These are phyloP conservation scores for Graphium sp. DNA, from an alignment of 2,329 filamentous ascomycete genomes.

Conservation along the genomic window DNA sequence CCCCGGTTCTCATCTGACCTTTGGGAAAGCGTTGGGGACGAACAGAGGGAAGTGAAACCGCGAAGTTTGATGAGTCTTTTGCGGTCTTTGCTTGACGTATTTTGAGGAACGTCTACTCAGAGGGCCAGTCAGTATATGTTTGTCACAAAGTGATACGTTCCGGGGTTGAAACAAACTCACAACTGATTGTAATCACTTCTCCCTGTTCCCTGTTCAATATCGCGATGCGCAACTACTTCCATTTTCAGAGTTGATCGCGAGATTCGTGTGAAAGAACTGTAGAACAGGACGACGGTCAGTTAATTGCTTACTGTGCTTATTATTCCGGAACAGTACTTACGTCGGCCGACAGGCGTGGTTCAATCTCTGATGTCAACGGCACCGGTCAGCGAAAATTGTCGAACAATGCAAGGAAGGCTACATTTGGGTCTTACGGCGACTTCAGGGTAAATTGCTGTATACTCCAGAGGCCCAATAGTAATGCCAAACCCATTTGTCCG, in stretches of 20 bases:
- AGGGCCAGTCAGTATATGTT: too few species aligned
- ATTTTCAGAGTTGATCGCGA: constrained; percentile 8
- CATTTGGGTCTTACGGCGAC: constrained; percentile 8
- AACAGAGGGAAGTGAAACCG: constrained; percentile 12
- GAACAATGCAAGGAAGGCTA: constrained; percentile 4
- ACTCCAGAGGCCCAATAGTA: constrained; percentile 7
- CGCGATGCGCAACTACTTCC: constrained; percentile 10
- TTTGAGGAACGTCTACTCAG: constrained; percentile 4
- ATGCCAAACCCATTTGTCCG: constrained; percentile 16
- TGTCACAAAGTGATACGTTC: too few species aligned
- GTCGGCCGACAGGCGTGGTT: constrained; percentile 14
- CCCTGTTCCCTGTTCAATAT: constrained; percentile 10
- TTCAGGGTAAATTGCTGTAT: constrained; percentile 10
- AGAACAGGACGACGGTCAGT: neutral
- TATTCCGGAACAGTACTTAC: constrained; percentile 7
- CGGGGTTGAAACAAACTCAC: constrained; percentile 6
- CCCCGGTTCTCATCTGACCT: constrained; percentile 2
- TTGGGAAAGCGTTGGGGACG: constrained; percentile 5
- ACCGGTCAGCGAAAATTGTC: too few species aligned
- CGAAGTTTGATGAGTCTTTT: constrained; percentile 8
- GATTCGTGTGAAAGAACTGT: constrained; percentile 12
- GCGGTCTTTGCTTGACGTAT: constrained; percentile 9
- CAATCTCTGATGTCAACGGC: neutral
- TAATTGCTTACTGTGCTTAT: neutral
- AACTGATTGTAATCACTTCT: constrained; percentile 13